A percentile compares a stretch with the other conserved stretches of the same genome.
These are phyloP conservation scores for Quercus aquifolioides DNA, from an alignment of 306 rosid species.

Conservation along the genomic window DNA sequence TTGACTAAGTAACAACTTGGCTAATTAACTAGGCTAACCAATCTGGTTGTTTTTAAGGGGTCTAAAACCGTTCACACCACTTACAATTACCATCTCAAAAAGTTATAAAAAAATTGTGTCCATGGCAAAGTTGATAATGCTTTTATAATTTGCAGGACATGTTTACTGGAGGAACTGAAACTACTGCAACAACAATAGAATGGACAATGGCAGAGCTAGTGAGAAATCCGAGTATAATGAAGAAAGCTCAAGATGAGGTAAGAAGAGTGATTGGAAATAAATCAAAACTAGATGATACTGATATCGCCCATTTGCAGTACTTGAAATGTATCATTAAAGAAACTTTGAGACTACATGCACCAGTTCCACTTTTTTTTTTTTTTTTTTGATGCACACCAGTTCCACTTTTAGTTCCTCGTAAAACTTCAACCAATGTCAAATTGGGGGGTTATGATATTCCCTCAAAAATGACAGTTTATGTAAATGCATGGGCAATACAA, in stretches of 20 bases:
- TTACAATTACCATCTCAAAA: no score
- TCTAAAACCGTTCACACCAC: no score
- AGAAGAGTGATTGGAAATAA: neutral
- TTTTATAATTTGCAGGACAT: conserved; percentile 15
- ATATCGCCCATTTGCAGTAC: conserved; percentile 23
- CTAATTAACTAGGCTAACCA: no score
- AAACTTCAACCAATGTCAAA: neutral
- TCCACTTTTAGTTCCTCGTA: conserved; percentile 28
- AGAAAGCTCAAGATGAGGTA: conserved; percentile 32
- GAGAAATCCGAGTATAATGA: conserved; percentile 21
- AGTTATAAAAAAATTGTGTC: no score
- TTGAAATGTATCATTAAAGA: conserved; percentile 33
- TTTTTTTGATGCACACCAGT: neutral
- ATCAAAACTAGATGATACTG: conserved; percentile 1
- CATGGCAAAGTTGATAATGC: neutral
- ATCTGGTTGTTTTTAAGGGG: no score
- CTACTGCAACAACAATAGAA: conserved; percentile 11
- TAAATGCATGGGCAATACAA: conserved; percentile 30
- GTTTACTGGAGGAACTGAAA: conserved; percentile 10
- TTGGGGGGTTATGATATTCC: conserved; percentile 21
- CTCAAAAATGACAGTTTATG: conserved; percentile 4
- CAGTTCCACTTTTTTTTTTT: conserved; percentile 15
- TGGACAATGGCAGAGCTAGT: conserved; percentile 37
- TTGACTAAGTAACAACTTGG: no score
- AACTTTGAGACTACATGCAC: conserved; percentile 29